A percentile compares a stretch with the other conserved stretches of the same genome.
Evolutionary conservation across 371 early-diverging fungal species (phyloP).

Genomic region (Parasitella parasitica): DNA sequence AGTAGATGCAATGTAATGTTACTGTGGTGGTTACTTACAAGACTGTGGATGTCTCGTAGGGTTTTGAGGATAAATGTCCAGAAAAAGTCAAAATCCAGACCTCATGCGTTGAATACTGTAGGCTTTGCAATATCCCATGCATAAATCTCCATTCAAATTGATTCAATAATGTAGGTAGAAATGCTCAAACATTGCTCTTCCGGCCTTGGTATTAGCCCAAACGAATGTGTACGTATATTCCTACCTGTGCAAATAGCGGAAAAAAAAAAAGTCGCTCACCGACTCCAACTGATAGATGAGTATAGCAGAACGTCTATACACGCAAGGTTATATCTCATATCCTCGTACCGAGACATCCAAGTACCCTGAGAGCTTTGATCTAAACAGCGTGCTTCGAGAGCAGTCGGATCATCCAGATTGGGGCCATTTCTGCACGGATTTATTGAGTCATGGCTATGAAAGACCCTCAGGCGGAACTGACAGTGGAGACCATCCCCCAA

Average conservation of each 20-base stretch:
- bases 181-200: slow-evolving; percentile 50
- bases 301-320: slow-evolving; percentile 55
- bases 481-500: slow-evolving; percentile 53
- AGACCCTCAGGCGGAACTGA: slow-evolving; percentile 51
- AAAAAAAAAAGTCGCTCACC: no score
- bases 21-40: no score
- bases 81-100: slow-evolving; percentile 40
- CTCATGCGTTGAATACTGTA: slow-evolving; percentile 55
- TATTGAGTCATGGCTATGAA: slow-evolving; percentile 35
- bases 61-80: slow-evolving; percentile 35
- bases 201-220: slow-evolving; percentile 47
- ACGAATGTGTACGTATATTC: slow-evolving; percentile 37
- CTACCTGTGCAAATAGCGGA: no score
- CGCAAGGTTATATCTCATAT: slow-evolving; percentile 69
- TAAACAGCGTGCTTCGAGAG: slow-evolving; percentile 38
- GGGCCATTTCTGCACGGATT: slow-evolving; percentile 35
- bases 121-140: neutral
- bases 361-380: slow-evolving; percentile 63
- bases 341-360: slow-evolving; percentile 77
- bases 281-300: no score
- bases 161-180: slow-evolving; percentile 32
- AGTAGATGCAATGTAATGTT: neutral
- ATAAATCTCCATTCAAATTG: neutral
- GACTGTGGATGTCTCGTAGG: slow-evolving; percentile 19
- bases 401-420: slow-evolving; percentile 44